Conservation (phyloP, 2,329 filamentous ascomycete species). For the Aspergillus unguis region DNA sequence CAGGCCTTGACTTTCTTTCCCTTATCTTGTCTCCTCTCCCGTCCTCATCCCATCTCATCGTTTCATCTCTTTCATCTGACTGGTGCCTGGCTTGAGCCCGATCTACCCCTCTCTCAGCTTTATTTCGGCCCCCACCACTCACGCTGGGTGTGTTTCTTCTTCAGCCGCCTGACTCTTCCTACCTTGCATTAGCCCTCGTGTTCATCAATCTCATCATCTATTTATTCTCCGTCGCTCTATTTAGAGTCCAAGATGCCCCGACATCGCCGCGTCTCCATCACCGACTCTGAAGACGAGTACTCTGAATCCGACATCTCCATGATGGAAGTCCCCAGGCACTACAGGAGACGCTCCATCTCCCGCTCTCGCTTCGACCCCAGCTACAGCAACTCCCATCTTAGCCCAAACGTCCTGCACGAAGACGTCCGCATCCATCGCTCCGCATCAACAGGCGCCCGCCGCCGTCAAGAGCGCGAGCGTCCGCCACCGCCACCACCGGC, state of each 20-base stretch:
- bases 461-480: conserved; percentile 19
- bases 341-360: conserved; percentile 33
- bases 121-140: conserved; percentile 3
- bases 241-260: conserved; percentile 2
- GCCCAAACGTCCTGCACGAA: conserved; percentile 21
- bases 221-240: neutral
- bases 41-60: no score
- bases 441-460: conserved; percentile 34
- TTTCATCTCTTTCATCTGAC: no score
- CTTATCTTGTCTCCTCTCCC: no score
- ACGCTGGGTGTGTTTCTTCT: neutral
- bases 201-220: neutral
- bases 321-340: conserved; percentile 24
- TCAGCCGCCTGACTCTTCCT: conserved; percentile 4
- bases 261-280: conserved; percentile 14
- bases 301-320: conserved; percentile 38
- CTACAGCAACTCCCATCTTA: conserved; percentile 21
- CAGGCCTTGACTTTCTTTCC: no score
- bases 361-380: conserved; percentile 28
- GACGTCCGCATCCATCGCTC: conserved; percentile 31
- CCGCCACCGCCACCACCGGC: conserved; percentile 21
- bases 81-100: neutral
- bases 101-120: neutral
- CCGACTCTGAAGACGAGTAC: conserved; percentile 31
- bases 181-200: conserved; percentile 7